Evolutionary conservation across 2,329 filamentous ascomycete genomes (phyloP), one percentile per base, ranked within the genome.

Genomic region (Seiridium cupressi): DNA sequence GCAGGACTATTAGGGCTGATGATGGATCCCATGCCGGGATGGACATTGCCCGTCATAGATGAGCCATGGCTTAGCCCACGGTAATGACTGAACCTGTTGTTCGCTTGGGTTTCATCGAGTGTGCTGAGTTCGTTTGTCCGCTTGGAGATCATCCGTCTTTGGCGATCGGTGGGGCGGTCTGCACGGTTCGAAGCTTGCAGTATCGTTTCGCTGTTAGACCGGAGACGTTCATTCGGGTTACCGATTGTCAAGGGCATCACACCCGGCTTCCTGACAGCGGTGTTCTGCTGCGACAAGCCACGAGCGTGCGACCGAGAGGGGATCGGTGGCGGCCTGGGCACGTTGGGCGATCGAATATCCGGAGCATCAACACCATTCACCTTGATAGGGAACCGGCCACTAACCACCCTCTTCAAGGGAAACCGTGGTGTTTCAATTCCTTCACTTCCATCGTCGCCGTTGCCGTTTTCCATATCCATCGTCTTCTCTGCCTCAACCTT

Each of bases 231-330:
- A 64, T 87, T 90, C 35, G 84, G 80, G 64, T 83, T 94, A 18
- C 86, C 87, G 58, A 91, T 88, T 3, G 88, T 87, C 49, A 87
- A 69, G 7, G 84, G 91, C 74, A 91, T 87, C n/a, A 92, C 83
- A 2, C 88, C 86, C 1, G 92, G 91, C 60, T 89, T 82, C 59
- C 91, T 86, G 51, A 87, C 78, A 5, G 84, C 77, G 2, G 83
- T 78, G 65, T 83, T 90, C 63, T 91, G 87, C 65, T 90, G 87
- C 3, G 89, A 92, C 3, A 89, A 77, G 1, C 88, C 88, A 36
- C 93, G 87, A 66, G 91, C 92, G 72, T 97, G 93, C 3, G 92
- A 95, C 62, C 90, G 85, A 4, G 85, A 85, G 0, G 92, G 92
- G 61, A 96, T 91, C 0, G 91, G 90, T 3, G 93, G 92, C 35